Evolutionary conservation across 2,329 filamentous ascomycete genomes (phyloP).

Genomic region (Pyricularia pennisetigena): DNA sequence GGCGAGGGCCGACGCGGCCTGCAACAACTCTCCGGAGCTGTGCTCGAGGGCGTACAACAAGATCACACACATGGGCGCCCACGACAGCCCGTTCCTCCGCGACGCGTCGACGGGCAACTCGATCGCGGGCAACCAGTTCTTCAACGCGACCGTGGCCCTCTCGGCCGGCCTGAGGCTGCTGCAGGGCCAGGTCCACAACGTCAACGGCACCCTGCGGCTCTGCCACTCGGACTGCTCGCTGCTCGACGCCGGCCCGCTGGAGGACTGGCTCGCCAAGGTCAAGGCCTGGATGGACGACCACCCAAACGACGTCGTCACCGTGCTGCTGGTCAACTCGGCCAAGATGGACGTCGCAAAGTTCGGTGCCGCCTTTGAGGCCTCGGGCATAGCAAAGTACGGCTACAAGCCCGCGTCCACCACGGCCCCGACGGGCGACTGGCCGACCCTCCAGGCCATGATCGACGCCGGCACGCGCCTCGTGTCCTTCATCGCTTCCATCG

Average conservation of each 20-base stretch:
- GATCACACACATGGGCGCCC: conserved; percentile 69
- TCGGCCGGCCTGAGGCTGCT: conserved; percentile 62
- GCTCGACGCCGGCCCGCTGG: conserved; percentile 58
- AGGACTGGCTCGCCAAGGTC: conserved; percentile 53
- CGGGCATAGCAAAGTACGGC: conserved; percentile 51
- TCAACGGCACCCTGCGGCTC: conserved; percentile 48
- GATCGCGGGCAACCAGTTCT: conserved; percentile 62
- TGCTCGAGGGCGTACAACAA: conserved; percentile 64
- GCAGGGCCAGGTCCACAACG: conserved; percentile 60
- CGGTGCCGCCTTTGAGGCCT: conserved; percentile 39
- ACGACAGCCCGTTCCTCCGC: conserved; percentile 63
- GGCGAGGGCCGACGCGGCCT: conserved; percentile 30
- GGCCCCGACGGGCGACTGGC: conserved; percentile 45
- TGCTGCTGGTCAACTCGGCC: conserved; percentile 65
- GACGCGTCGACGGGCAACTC: conserved; percentile 52
- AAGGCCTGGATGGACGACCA: conserved; percentile 60
- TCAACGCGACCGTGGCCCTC: conserved; percentile 61
- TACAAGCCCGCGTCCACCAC: conserved; percentile 40
- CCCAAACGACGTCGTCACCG: conserved; percentile 64
- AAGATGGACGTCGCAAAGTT: conserved; percentile 44
- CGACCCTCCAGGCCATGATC: conserved; percentile 63
- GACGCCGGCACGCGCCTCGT: conserved; percentile 53
- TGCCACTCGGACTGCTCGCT: conserved; percentile 62
- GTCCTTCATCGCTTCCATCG: conserved; percentile 54
- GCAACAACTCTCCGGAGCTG: conserved; percentile 73